Percentiles rank a stretch among this genome's conserved stretches.
phyloP scores from a whole-genome alignment of 805 yeast species.

The Wickerhamiella hasegawae region DNA sequence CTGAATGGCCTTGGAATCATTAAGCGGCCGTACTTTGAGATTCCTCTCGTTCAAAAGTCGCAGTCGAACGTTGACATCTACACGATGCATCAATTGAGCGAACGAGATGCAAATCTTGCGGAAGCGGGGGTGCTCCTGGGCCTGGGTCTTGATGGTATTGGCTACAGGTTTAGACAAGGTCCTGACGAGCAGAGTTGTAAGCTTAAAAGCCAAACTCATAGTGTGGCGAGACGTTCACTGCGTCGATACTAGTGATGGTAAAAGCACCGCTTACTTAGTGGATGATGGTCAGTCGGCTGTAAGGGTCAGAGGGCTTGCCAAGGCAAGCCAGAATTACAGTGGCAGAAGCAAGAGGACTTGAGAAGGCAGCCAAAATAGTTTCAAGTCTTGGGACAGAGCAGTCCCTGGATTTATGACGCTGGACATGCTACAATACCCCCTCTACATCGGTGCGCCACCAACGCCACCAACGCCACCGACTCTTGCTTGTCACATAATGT shows the following conservation, averaged over 20 bases:
- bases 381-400: no score
- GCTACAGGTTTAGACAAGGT: slow-evolving; percentile 74
- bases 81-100: slow-evolving; percentile 56
- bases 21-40: slow-evolving; percentile 54
- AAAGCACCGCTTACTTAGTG: neutral
- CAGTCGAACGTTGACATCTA: slow-evolving; percentile 49
- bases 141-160: slow-evolving; percentile 51
- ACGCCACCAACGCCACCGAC: no score
- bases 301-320: no score
- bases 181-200: slow-evolving; percentile 53
- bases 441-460: no score
- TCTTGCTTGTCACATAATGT: no score
- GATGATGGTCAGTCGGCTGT: no score
- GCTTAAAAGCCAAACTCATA: slow-evolving; percentile 67
- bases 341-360: no score
- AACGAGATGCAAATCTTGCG: slow-evolving; percentile 44
- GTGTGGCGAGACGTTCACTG: no score
- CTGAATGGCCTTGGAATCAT: slow-evolving; percentile 69
- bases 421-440: no score
- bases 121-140: slow-evolving; percentile 54
- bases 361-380: no score
- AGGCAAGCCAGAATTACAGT: no score
- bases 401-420: no score
- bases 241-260: neutral
- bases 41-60: slow-evolving; percentile 38